These are phyloP conservation scores for Fusarium abutilonis DNA, from an alignment of 2,329 filamentous ascomycete species.

Conservation along the genomic window DNA sequence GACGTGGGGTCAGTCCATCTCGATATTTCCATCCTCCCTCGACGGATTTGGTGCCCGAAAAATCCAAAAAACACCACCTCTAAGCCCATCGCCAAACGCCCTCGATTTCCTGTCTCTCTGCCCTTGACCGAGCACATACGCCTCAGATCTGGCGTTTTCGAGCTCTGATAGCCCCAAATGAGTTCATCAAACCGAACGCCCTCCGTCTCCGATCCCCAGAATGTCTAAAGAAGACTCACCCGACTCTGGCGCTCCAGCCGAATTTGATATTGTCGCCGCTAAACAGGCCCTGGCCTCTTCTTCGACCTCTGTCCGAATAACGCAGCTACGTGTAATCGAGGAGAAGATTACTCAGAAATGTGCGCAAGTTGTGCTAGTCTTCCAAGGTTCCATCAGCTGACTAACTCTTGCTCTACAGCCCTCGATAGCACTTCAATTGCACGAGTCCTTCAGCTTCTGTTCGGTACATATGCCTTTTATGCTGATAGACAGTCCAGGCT, in stretches of 20 bases:
- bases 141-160: slow-evolving; percentile 27
- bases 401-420: slow-evolving; percentile 50
- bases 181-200: slow-evolving; percentile 40
- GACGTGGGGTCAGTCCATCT: slow-evolving; percentile 39
- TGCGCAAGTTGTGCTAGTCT: slow-evolving; percentile 48
- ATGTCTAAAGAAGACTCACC: slow-evolving; percentile 54
- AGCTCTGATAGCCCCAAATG: slow-evolving; percentile 50
- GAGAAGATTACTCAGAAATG: slow-evolving; percentile 66
- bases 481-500: slow-evolving; percentile 84
- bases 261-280: slow-evolving; percentile 61
- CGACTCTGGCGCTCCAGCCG: slow-evolving; percentile 55
- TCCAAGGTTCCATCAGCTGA: slow-evolving; percentile 14
- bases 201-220: slow-evolving; percentile 40
- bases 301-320: slow-evolving; percentile 66
- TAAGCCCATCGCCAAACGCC: slow-evolving; percentile 16
- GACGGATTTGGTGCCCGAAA: slow-evolving; percentile 38
- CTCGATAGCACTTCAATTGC: slow-evolving; percentile 61
- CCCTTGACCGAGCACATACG: slow-evolving; percentile 25
- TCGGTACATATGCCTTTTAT: slow-evolving; percentile 89
- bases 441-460: slow-evolving; percentile 75
- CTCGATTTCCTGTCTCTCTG: slow-evolving; percentile 4
- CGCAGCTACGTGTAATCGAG: slow-evolving; percentile 64
- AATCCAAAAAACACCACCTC: slow-evolving; percentile 30
- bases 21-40: slow-evolving; percentile 36
- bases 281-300: slow-evolving; percentile 67